A percentile compares a stretch with the other conserved stretches of the same genome.
Evolutionary conservation across 768 basidiomycete genomes (phyloP).

Genomic region (Lactifluus piperatus): DNA sequence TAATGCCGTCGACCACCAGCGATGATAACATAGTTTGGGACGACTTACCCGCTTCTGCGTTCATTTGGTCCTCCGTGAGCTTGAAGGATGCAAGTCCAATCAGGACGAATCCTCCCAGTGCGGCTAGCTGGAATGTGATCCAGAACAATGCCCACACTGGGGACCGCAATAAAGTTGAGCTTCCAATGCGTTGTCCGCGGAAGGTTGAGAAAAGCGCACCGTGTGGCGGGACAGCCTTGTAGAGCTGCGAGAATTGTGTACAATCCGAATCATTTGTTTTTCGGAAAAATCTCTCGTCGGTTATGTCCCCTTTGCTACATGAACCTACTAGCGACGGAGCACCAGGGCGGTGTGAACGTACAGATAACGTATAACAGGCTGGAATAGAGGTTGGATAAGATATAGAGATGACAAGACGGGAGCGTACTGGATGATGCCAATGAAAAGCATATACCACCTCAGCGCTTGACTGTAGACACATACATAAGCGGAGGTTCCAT

Average conservation of each 20-base stretch:
- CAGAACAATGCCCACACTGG: constrained; percentile 81
- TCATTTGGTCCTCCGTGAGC: constrained; percentile 52
- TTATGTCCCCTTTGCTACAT: constrained; percentile 65
- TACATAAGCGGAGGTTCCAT: constrained; percentile 1
- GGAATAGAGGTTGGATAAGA: constrained; percentile 12
- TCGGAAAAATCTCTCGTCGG: constrained; percentile 91
- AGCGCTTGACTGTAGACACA: constrained; percentile 53
- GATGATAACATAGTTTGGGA: not conserved
- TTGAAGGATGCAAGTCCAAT: constrained; percentile 76
- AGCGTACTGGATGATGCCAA: constrained; percentile 75
- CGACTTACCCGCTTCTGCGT: constrained; percentile 59
- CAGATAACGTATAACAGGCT: constrained; percentile 86
- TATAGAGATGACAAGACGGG: constrained; percentile 9
- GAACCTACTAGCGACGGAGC: not conserved
- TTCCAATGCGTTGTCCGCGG: not conserved
- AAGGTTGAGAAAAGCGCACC: constrained; percentile 35
- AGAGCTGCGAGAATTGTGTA: constrained; percentile 78
- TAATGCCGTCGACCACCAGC: not conserved
- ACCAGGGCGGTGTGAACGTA: constrained; percentile 29
- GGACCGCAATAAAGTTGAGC: not conserved
- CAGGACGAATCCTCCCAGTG: constrained; percentile 69
- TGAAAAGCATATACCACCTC: constrained; percentile 75
- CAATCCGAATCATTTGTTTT: constrained; percentile 92
- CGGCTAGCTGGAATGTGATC: constrained; percentile 70
- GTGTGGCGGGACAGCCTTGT: constrained; percentile 61